Percentiles rank a stretch among this genome's conserved stretches.
Conservation (phyloP, 176 grass and related monocot genomes). For the Pontederia paniculata region DNA sequence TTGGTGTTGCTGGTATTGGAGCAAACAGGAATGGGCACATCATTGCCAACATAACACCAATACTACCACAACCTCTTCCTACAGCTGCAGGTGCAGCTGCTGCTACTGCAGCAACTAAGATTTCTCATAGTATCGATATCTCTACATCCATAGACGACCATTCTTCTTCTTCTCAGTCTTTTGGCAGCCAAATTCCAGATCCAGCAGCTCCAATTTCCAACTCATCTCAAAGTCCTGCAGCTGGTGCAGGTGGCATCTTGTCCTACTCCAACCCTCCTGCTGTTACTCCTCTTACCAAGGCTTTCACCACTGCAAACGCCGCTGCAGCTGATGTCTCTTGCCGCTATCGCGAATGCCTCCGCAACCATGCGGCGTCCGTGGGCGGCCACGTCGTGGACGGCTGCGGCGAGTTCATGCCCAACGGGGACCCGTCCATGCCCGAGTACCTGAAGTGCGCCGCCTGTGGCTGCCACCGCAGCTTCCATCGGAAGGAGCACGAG, state of each 20-base stretch:
- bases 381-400: too few species aligned
- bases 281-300: neutral
- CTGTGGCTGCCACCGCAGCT: too few species aligned
- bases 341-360: constrained; percentile 29
- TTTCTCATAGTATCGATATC: constrained; percentile 1
- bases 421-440: too few species aligned
- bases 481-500: too few species aligned
- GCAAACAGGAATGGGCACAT: neutral
- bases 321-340: neutral
- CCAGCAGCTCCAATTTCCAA: neutral
- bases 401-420: too few species aligned
- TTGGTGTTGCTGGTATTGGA: neutral
- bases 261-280: neutral
- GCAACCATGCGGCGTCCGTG: too few species aligned
- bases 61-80: too few species aligned
- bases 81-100: constrained; percentile 17
- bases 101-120: neutral
- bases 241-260: too few species aligned
- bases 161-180: neutral
- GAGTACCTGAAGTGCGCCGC: too few species aligned
- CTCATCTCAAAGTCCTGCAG: neutral
- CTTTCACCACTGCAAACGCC: neutral
- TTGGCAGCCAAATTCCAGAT: neutral
- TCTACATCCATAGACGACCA: neutral
- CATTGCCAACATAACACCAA: neutral